Percentiles rank a stretch among this genome's conserved stretches.
phyloP scores from a whole-genome alignment of 2,329 filamentous ascomycete genomes.

The Chalara sp. region DNA sequence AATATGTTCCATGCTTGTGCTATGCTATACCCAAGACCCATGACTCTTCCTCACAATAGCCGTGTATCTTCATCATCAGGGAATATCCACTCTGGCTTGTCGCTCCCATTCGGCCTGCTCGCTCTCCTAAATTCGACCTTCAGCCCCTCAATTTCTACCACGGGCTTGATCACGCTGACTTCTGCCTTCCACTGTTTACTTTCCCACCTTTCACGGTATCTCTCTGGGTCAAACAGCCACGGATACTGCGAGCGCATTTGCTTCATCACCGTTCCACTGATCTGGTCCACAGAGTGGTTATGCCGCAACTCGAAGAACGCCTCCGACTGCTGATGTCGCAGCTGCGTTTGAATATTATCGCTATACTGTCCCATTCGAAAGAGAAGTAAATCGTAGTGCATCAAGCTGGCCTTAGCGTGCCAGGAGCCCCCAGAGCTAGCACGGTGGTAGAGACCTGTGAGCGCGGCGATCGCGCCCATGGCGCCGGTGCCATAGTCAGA shows the following conservation, averaged over 20 bases:
- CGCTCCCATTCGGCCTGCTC: conserved; percentile 39
- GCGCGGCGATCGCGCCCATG: conserved; percentile 58
- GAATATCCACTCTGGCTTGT: conserved; percentile 34
- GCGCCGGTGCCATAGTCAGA: conserved; percentile 62
- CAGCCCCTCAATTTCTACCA: conserved; percentile 4
- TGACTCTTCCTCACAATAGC: too few relatives aligned
- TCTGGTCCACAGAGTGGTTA: conserved; percentile 4
- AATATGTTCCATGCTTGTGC: too few relatives aligned
- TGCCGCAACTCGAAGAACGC: conserved; percentile 6
- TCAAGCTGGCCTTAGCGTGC: conserved; percentile 52
- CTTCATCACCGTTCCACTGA: background rate
- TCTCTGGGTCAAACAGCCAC: conserved; percentile 11
- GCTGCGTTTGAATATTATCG: conserved; percentile 38
- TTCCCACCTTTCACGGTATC: conserved; percentile 3
- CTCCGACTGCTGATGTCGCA: background rate
- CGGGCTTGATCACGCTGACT: conserved; percentile 15
- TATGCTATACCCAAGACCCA: too few relatives aligned
- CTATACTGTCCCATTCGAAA: conserved; percentile 51
- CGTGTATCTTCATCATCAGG: background rate
- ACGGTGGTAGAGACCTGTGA: conserved; percentile 55
- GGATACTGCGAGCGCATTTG: conserved; percentile 2
- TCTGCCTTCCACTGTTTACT: conserved; percentile 4
- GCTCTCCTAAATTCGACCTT: conserved; percentile 5
- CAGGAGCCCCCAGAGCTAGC: conserved; percentile 57
- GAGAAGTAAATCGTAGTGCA: conserved; percentile 56